phyloP scores from a whole-genome alignment of 208 protist species.

The Wallacemonas sp. region DNA sequence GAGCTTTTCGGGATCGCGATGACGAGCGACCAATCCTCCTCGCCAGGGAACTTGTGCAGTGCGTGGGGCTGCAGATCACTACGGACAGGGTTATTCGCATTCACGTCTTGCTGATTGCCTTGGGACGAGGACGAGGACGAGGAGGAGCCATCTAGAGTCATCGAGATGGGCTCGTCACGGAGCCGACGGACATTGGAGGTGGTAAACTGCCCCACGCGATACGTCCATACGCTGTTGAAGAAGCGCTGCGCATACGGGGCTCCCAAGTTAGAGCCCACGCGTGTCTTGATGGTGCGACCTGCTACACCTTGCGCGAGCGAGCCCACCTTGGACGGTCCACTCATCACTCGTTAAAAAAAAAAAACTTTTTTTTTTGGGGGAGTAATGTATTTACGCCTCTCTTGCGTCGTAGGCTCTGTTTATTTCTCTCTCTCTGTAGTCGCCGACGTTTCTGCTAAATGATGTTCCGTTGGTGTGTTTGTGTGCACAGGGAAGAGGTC shows the following conservation, averaged over 20 bases:
- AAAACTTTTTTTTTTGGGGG: no score
- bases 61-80: conserved; percentile 87
- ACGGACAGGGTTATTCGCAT: conserved; percentile 44
- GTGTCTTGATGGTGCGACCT: conserved; percentile 67
- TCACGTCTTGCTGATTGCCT: conserved; percentile 11
- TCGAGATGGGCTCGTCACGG: conserved; percentile 48
- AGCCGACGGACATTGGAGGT: conserved; percentile 73
- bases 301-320: conserved; percentile 48
- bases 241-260: conserved; percentile 64
- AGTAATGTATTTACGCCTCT: no score
- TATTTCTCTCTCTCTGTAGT: no score
- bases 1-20: conserved; percentile 77
- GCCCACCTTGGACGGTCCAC: neutral
- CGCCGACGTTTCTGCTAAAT: no score
- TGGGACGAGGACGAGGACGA: conserved; percentile 2
- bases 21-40: conserved; percentile 66
- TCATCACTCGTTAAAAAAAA: neutral
- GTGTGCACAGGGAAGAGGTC: no score
- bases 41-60: conserved; percentile 69
- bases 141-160: conserved; percentile 36
- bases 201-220: conserved; percentile 82
- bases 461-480: no score
- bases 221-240: conserved; percentile 78
- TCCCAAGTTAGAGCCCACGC: conserved; percentile 68
- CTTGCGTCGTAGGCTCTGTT: no score